Conservation (phyloP, 805 yeast genomes). For the Grigorovia yakushimaensis region DNA sequence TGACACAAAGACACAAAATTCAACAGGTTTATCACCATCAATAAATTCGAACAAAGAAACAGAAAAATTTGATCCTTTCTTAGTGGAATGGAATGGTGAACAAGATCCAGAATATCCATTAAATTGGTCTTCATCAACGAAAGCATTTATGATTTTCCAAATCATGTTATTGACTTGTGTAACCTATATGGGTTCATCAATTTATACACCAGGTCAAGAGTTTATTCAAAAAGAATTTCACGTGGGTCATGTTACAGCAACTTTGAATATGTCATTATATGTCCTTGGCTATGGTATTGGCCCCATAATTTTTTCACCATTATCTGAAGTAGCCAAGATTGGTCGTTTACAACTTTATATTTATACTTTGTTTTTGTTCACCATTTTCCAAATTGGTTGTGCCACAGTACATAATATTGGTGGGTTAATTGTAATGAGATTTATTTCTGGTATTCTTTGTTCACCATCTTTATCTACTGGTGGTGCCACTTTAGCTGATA, state of each 20-base stretch:
- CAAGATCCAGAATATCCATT: constrained; percentile 48
- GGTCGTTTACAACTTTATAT: constrained; percentile 47
- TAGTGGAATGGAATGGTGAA: constrained; percentile 19
- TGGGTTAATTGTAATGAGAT: constrained; percentile 40
- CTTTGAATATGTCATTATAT: constrained; percentile 44
- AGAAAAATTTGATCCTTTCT: constrained; percentile 18
- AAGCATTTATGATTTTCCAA: constrained; percentile 31
- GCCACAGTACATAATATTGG: constrained; percentile 44
- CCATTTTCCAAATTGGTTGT: constrained; percentile 46
- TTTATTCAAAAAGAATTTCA: constrained; percentile 37
- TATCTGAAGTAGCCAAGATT: constrained; percentile 43
- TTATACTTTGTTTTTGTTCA: constrained; percentile 37
- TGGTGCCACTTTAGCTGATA: constrained; percentile 48
- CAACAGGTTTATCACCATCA: background rate
- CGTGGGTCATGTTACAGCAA: constrained; percentile 36
- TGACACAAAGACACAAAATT: no score
- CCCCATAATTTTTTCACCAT: constrained; percentile 48
- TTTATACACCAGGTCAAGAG: constrained; percentile 42
- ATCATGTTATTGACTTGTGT: constrained; percentile 40
- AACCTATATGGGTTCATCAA: constrained; percentile 48
- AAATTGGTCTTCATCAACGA: constrained; percentile 42
- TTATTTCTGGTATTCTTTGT: constrained; percentile 45
- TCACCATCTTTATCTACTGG: constrained; percentile 51
- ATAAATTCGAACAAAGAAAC: background rate
- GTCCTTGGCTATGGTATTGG: constrained; percentile 56